Base-by-base conservation (phyloP, 1,284 basidiomycete species). In the Waitea zeae region DNA sequence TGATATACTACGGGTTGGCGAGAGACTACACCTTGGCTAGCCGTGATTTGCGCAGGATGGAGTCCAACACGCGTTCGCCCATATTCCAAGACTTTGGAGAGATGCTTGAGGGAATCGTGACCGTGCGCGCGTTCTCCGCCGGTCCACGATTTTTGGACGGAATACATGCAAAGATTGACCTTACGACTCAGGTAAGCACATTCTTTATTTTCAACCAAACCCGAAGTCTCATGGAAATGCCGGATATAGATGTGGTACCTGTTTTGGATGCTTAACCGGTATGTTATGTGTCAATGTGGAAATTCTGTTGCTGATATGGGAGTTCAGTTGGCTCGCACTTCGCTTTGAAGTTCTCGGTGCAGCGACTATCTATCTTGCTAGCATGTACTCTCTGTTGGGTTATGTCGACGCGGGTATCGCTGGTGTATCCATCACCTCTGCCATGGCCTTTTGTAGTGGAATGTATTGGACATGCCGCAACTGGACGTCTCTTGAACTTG, bases 71-170 rank as follows among this genome's bases (percentile, higher is more conserved):
- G 1, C 59, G 75, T 12, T 78, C 73, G 3, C 78, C 77, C 0
- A 78, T 82, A 37, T 79, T 76, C 49, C 70, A 77, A 2, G 78
- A 79, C 36, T 89, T 89, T 46, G 70, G 67, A 4, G 87, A 93
- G 52, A 53, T 86, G 12, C 57, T 89, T 22, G 70, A 74, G 39
- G 83, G 84, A 14, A 77, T 88, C 33, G 66, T 84, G 30, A 78
- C 81, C n/a, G 83, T 93, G 24, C 71, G 89, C 33, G 90, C 88
- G 0, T 95, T 90, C 54, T 80, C 79, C 6, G 81, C 75, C 2
- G 87, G 92, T 46, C 58, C 59, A 27, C 61, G 70, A n/a, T 90
- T 93, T 59, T 63, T 89, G 44, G 65, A 80, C 36, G 63, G 66
- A 33, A 57, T 90, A 20, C 80, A 79, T 48, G 48, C 38, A 3